phyloP scores from a whole-genome alignment of 805 yeast genomes.

The Zygoascus tannicola region DNA sequence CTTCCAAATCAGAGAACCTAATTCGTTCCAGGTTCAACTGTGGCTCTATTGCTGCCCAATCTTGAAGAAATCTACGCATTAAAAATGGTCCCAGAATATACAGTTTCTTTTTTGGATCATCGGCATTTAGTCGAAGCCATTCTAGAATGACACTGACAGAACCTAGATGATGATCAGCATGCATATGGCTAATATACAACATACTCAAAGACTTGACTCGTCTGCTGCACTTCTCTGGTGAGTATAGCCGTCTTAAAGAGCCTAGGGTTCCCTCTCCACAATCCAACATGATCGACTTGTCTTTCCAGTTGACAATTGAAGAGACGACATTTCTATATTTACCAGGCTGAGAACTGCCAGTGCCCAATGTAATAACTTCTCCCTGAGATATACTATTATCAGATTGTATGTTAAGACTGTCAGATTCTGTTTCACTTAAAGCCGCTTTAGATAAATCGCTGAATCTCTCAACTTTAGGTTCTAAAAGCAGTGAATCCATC shows the following conservation, averaged over 20 bases:
- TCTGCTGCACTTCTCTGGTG: slow-evolving; percentile 33
- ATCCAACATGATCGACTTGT: slow-evolving; percentile 45
- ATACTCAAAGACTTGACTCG: slow-evolving; percentile 54
- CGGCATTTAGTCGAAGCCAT: slow-evolving; percentile 38
- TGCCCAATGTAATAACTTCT: slow-evolving; percentile 72
- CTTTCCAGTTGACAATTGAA: slow-evolving; percentile 59
- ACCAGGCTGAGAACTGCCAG: slow-evolving; percentile 88
- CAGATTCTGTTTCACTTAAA: not conserved
- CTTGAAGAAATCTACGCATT: slow-evolving; percentile 54
- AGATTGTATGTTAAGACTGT: not conserved
- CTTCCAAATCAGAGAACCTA: slow-evolving; percentile 51
- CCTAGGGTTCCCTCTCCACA: slow-evolving; percentile 95
- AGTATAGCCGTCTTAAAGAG: slow-evolving; percentile 52
- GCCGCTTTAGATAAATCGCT: not conserved
- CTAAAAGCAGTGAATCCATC: slow-evolving; percentile 5
- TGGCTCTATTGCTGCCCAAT: slow-evolving; percentile 51
- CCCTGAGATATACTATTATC: slow-evolving; percentile 21
- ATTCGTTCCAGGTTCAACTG: slow-evolving; percentile 34
- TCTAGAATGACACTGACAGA: slow-evolving; percentile 55
- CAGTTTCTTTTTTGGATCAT: slow-evolving; percentile 27
- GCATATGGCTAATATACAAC: slow-evolving; percentile 77
- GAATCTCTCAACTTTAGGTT: not conserved
- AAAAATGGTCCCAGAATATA: slow-evolving; percentile 70
- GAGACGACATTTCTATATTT: slow-evolving; percentile 77
- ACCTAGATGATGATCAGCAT: slow-evolving; percentile 96